A percentile compares a stretch with the other conserved stretches of the same genome.
Conservation (phyloP, 805 yeast genomes). For the Ogataea minuta region DNA sequence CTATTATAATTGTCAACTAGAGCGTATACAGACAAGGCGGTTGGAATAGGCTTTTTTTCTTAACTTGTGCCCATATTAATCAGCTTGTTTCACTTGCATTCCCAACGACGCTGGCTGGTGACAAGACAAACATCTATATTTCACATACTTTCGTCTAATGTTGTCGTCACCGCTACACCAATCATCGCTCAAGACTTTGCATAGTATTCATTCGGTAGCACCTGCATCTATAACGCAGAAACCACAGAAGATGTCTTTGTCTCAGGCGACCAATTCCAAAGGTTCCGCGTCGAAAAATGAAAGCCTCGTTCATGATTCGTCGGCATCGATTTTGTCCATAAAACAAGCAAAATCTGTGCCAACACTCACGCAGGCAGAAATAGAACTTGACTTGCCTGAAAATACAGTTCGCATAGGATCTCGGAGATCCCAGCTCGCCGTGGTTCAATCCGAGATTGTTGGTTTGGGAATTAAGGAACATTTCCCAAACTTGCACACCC, state of each 20-base stretch:
- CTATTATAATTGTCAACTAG: conserved; percentile 8
- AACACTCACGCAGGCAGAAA: conserved; percentile 16
- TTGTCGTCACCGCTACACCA: conserved; percentile 24
- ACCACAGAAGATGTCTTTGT: conserved; percentile 8
- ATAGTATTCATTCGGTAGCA: conserved; percentile 19
- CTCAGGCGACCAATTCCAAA: conserved; percentile 1
- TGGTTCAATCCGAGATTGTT: conserved; percentile 78
- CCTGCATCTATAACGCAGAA: conserved; percentile 8
- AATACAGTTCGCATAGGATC: conserved; percentile 65
- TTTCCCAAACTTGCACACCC: conserved; percentile 67
- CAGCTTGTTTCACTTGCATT: background rate
- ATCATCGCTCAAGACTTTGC: conserved; percentile 17
- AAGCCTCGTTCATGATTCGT: background rate
- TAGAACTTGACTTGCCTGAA: conserved; percentile 17
- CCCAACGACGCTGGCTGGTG: background rate
- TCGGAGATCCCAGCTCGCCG: conserved; percentile 83
- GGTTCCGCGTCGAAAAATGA: conserved; percentile 3
- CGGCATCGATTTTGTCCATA: conserved; percentile 1
- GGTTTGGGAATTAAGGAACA: conserved; percentile 51
- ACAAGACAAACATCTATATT: background rate
- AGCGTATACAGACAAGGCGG: conserved; percentile 1
- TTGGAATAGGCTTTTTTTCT: background rate
- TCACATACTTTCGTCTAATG: conserved; percentile 11
- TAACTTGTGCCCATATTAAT: background rate
- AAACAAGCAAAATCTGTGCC: conserved; percentile 6